A percentile compares a stretch with the other conserved stretches of the same genome.
phyloP scores from a whole-genome alignment of 2,329 filamentous ascomycete species.

The Ceratocystis colombiana region DNA sequence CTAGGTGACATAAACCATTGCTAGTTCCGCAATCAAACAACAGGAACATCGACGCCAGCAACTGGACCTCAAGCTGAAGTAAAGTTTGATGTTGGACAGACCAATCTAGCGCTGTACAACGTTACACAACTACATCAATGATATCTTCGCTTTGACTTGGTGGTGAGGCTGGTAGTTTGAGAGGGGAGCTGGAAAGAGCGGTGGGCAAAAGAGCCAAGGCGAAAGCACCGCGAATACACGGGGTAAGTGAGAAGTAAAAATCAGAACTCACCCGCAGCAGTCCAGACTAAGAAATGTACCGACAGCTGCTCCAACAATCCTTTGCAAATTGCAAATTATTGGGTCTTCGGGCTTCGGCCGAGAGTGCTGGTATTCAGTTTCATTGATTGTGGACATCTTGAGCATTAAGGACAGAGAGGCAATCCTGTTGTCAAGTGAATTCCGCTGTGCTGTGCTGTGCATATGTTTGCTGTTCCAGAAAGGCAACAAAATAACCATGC shows the following conservation, averaged over 20 bases:
- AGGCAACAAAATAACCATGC: neutral
- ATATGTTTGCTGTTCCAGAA: neutral
- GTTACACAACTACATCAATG: conserved; percentile 7
- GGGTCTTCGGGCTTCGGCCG: conserved; percentile 5
- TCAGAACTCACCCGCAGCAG: too few relatives aligned
- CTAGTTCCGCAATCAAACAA: neutral
- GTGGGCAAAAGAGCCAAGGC: neutral
- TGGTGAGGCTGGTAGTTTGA: neutral
- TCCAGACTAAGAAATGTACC: neutral
- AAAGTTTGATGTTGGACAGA: conserved; percentile 14
- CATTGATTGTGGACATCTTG: conserved; percentile 2
- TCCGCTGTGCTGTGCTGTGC: neutral
- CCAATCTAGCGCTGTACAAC: conserved; percentile 13
- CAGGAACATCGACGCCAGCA: neutral
- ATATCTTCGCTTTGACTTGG: neutral
- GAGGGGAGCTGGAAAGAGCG: neutral
- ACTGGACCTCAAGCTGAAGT: conserved; percentile 2
- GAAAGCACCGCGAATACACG: neutral
- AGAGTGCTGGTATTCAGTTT: neutral
- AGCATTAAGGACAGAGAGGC: neutral
- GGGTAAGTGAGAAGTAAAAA: neutral
- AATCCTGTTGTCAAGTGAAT: conserved; percentile 4
- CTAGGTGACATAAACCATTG: neutral
- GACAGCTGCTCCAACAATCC: neutral
- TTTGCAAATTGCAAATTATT: conserved; percentile 9